These are phyloP conservation scores for Apophysomyces elegans DNA, from an alignment of 371 early-diverging fungal species.

Conservation along the genomic window DNA sequence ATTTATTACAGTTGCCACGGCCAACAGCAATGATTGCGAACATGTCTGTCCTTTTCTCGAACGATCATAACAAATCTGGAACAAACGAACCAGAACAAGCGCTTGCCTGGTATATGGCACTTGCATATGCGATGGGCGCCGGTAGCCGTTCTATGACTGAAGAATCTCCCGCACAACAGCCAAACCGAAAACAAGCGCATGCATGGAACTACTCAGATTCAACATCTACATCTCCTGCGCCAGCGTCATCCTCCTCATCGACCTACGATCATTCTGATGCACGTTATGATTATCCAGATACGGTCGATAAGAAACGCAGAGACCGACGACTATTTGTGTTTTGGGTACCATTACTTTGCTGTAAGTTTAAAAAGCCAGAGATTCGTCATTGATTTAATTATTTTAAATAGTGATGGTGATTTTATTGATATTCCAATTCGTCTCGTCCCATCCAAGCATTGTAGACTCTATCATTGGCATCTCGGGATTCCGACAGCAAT, in stretches of 20 bases:
- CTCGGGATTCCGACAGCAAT: constrained; percentile 8
- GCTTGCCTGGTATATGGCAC: constrained; percentile 55
- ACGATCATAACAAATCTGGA: constrained; percentile 13
- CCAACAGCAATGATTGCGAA: constrained; percentile 45
- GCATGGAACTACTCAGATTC: constrained; percentile 14
- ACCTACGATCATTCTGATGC: not conserved
- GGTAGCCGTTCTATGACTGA: constrained; percentile 17
- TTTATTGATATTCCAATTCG: constrained; percentile 44
- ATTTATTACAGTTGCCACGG: constrained; percentile 43
- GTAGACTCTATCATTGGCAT: constrained; percentile 10
- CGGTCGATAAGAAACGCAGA: constrained; percentile 35
- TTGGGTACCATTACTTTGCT: constrained; percentile 52
- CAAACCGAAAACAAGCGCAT: constrained; percentile 23
- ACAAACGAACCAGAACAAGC: constrained; percentile 41
- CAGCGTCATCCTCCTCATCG: constrained; percentile 18
- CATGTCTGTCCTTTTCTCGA: constrained; percentile 38
- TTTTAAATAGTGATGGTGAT: constrained; percentile 42
- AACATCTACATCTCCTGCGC: constrained; percentile 1
- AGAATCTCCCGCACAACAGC: constrained; percentile 11
- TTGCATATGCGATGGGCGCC: constrained; percentile 54
- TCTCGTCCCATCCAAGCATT: constrained; percentile 6
- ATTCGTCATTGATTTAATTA: not conserved
- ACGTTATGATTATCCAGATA: constrained; percentile 15
- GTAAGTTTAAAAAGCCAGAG: constrained; percentile 34
- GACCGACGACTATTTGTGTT: constrained; percentile 48